phyloP scores from a whole-genome alignment of 148 eudicot genomes.

The Rhododendron ferrugineum region DNA sequence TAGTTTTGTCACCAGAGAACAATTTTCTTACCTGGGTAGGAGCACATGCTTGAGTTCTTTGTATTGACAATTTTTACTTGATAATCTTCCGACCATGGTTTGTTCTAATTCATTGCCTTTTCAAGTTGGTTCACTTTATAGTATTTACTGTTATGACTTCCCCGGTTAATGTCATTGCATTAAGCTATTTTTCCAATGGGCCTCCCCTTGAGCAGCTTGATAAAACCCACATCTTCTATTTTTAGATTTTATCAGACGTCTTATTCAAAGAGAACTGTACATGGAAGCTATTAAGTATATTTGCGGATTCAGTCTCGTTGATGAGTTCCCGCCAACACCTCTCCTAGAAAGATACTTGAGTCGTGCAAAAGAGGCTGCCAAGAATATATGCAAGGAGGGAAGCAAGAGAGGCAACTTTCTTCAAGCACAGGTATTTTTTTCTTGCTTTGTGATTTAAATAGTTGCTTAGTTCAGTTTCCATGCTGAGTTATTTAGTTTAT shows the following conservation, averaged over 20 bases:
- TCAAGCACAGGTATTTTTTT: constrained; percentile 2
- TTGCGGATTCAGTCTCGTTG: constrained; percentile 14
- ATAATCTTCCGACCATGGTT: background rate
- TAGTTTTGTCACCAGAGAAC: background rate
- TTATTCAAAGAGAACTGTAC: constrained; percentile 14
- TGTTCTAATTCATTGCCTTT: background rate
- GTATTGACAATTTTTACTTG: background rate
- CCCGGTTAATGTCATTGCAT: background rate
- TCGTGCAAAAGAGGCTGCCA: constrained; percentile 5
- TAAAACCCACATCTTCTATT: background rate
- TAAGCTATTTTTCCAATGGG: background rate
- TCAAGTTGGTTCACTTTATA: background rate
- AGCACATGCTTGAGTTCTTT: background rate
- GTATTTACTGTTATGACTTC: background rate
- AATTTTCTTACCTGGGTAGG: background rate
- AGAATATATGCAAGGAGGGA: background rate
- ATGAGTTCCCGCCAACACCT: constrained; percentile 17
- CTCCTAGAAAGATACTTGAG: constrained; percentile 16
- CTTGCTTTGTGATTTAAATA: background rate
- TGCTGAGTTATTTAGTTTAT: background rate
- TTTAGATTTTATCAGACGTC: constrained; percentile 16
- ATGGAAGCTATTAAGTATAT: constrained; percentile 20
- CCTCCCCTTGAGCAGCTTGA: background rate
- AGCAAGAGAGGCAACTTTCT: background rate
- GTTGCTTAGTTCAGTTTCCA: background rate